Conservation (phyloP, 192 early-diverging fungal genomes). For the Linnemannia schmuckeri region DNA sequence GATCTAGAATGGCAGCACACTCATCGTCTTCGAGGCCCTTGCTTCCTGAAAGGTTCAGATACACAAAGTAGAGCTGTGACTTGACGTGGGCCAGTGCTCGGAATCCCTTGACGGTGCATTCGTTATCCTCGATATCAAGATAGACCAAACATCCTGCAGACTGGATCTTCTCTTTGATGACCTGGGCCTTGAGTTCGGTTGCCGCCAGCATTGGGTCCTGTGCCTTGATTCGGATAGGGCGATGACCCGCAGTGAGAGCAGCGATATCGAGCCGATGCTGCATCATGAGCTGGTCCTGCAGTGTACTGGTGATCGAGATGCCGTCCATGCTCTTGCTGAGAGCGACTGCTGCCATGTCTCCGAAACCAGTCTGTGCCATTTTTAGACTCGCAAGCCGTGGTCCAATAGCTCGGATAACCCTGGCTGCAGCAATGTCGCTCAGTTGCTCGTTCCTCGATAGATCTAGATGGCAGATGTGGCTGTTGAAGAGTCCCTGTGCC, state of each 20-base stretch:
- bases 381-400: slow-evolving; percentile 41
- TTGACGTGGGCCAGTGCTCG: slow-evolving; percentile 28
- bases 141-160: slow-evolving; percentile 31
- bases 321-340: slow-evolving; percentile 54
- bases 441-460: slow-evolving; percentile 43
- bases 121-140: slow-evolving; percentile 48
- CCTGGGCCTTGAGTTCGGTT: neutral
- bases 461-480: slow-evolving; percentile 41
- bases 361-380: slow-evolving; percentile 55
- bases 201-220: neutral
- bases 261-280: slow-evolving; percentile 48
- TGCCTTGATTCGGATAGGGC: slow-evolving; percentile 24
- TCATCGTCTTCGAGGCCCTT: slow-evolving; percentile 24
- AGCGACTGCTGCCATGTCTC: slow-evolving; percentile 39
- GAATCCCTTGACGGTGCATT: slow-evolving; percentile 40
- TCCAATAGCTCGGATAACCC: slow-evolving; percentile 42
- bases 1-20: slow-evolving; percentile 35
- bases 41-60: slow-evolving; percentile 41
- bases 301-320: slow-evolving; percentile 33
- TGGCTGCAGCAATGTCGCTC: slow-evolving; percentile 33
- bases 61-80: slow-evolving; percentile 28
- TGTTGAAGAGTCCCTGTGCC: slow-evolving; percentile 46
- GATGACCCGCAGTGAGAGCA: slow-evolving; percentile 36
- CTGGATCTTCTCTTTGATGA: slow-evolving; percentile 20
- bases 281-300: slow-evolving; percentile 31